Evolutionary conservation across 352 stramenopile genomes (phyloP), one percentile per base, ranked within the genome.

Genomic region (Pythium aquatile): DNA sequence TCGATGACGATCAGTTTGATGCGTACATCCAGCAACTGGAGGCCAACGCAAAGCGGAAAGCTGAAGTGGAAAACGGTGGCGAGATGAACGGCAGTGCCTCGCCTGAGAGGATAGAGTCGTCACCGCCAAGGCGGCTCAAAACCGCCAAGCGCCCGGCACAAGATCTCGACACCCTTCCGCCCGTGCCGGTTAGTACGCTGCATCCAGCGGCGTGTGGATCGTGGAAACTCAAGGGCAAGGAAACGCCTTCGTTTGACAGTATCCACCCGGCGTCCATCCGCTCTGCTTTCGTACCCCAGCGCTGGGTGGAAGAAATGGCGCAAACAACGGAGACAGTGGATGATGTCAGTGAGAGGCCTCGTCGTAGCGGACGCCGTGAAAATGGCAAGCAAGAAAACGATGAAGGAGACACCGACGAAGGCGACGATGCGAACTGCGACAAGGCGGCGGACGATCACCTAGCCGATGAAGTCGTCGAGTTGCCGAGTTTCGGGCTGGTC

Each of bases 1-100:
- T 93, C 59, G 78, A 96, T 55, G 87, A 94, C 47, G 76, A 86
- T 37, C 58, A 82, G 52, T 96, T 90, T 61, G 48, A 75, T n/a
- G 63, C 74, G 0, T 93, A 86, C 39, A 70, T 78, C 1, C 39
- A 20, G 29, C 74, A 63, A 6, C 57, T 94, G 10, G 75, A 88
- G 11, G n/a, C 44, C n/a, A 51, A 26, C 24, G 44, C 44, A 1
- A 24, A 26, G n/a, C n/a, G 20, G 6, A 51, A 51, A 51, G 44
- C 44, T 14, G 44, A 29, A 28, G 11, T 16, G 17, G 44, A 51
- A 11, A 8, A 30, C 17, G 20, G 20, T 24, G n/a, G 30, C 44
- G 44, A 51, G n/a, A 4, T 20, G 17, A 24, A 51, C 1, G 44
- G n/a, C 17, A 20, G n/a, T 7, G 8, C 24, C 20, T 51, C 44